These are phyloP conservation scores for Macrophomina pseudophaseolina DNA, from an alignment of 2,329 filamentous ascomycete species.

Conservation along the genomic window DNA sequence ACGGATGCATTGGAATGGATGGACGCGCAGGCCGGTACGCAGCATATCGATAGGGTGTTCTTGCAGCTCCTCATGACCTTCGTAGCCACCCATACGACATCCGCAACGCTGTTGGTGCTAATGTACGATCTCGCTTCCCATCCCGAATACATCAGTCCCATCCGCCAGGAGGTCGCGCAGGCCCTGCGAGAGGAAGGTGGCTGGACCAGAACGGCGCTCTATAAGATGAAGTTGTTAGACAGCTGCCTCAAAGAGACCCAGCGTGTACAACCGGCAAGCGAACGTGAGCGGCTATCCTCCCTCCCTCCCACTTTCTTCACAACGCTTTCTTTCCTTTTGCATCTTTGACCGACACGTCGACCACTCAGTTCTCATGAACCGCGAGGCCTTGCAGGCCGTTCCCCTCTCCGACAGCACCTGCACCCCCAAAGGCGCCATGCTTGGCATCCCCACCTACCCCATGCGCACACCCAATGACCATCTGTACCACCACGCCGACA, in stretches of 20 bases:
- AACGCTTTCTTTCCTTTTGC: not conserved
- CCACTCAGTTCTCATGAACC: not conserved
- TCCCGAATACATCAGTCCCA: constrained; percentile 28
- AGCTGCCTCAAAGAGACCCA: constrained; percentile 50
- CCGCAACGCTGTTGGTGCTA: not conserved
- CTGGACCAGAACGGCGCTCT: constrained; percentile 23
- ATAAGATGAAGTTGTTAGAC: constrained; percentile 49
- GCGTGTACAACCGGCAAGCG: constrained; percentile 28
- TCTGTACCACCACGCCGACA: not conserved
- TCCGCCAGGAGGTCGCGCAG: constrained; percentile 26
- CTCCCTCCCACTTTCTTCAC: constrained; percentile 32
- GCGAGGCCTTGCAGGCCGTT: not conserved
- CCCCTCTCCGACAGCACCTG: constrained; percentile 12
- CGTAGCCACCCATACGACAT: constrained; percentile 8
- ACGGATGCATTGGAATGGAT: not conserved
- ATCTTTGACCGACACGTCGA: not conserved
- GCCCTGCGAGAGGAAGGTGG: constrained; percentile 17
- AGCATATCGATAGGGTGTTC: not conserved
- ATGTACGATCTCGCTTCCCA: constrained; percentile 7
- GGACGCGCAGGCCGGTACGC: not conserved
- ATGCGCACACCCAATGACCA: not conserved
- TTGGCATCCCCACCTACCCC: constrained; percentile 3
- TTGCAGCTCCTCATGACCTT: not conserved
- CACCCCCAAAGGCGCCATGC: constrained; percentile 6
- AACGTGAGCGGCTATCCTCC: not conserved